phyloP scores from a whole-genome alignment of 73 alveolate genomes.

The Paramecium tetraurelia region DNA sequence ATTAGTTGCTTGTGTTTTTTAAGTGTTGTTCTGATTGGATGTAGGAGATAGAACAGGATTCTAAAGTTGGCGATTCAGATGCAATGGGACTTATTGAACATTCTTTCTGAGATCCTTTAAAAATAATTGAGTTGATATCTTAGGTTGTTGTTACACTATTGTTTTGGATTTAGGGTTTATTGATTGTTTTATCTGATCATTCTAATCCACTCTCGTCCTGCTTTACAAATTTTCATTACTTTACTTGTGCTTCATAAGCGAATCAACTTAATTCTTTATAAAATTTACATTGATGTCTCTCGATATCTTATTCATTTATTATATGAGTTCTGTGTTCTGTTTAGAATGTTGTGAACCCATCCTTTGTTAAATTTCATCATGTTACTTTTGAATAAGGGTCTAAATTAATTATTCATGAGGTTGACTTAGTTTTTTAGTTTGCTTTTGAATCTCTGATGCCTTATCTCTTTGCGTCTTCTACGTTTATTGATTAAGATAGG shows the following conservation, averaged over 20 bases:
- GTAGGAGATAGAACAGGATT: not conserved
- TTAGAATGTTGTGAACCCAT: not conserved
- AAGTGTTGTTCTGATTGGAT: not conserved
- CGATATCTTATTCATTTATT: not conserved
- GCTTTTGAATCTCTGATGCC: not conserved
- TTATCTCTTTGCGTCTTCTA: not conserved
- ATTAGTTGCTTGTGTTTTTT: not conserved
- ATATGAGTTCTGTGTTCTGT: not conserved
- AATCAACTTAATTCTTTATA: not conserved
- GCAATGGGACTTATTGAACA: not conserved
- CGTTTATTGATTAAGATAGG: not conserved
- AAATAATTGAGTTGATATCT: not conserved
- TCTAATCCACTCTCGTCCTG: not conserved
- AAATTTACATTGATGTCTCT: not conserved
- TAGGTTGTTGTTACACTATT: not conserved
- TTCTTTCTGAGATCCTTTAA: not conserved
- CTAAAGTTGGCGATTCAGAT: not conserved
- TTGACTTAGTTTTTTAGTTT: not conserved
- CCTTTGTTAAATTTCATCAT: not conserved
- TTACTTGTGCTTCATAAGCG: not conserved
- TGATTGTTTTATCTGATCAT: not conserved
- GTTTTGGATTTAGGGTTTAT: not conserved
- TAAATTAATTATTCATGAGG: constrained; percentile 31
- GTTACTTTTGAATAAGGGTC: not conserved
- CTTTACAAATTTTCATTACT: not conserved